Conservation (phyloP, 345 rosid species). For the Fremontodendron californicum region DNA sequence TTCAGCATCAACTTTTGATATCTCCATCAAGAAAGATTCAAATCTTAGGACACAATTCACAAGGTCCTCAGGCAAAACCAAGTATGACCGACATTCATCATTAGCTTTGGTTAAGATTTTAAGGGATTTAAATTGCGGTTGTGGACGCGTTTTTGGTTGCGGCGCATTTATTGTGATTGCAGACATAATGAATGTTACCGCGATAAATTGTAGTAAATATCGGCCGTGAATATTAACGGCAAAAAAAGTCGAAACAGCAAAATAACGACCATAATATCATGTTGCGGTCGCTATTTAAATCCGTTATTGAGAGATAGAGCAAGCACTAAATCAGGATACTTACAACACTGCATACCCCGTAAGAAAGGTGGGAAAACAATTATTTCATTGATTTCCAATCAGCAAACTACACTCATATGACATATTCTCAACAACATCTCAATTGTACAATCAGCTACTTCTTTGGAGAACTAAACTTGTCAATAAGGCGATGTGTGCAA, state of each 20-base stretch:
- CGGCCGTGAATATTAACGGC: too few species aligned
- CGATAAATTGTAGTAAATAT: too few species aligned
- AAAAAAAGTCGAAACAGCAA: too few species aligned
- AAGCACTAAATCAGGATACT: background rate
- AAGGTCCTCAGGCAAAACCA: background rate
- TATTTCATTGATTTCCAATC: slow-evolving; percentile 7
- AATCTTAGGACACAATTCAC: background rate
- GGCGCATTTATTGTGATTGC: too few species aligned
- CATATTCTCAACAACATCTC: background rate
- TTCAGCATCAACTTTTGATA: background rate
- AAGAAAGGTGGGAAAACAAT: background rate
- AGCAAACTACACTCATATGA: background rate
- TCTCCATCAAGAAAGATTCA: background rate
- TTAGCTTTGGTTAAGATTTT: too few species aligned
- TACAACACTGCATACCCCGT: background rate
- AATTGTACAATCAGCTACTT: slow-evolving; percentile 8
- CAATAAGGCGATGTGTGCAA: slow-evolving; percentile 29
- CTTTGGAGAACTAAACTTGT: slow-evolving; percentile 9
- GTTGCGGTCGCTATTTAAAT: too few species aligned
- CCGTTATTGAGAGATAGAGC: too few species aligned
- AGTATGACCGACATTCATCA: background rate
- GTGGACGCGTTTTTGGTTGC: too few species aligned
- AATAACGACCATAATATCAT: too few species aligned
- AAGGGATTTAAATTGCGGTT: too few species aligned
- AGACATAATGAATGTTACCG: too few species aligned